Percentiles rank a stretch among this genome's conserved stretches.
Conservation (phyloP, 148 eudicot genomes). For the Rhododendron kiyosumense region DNA sequence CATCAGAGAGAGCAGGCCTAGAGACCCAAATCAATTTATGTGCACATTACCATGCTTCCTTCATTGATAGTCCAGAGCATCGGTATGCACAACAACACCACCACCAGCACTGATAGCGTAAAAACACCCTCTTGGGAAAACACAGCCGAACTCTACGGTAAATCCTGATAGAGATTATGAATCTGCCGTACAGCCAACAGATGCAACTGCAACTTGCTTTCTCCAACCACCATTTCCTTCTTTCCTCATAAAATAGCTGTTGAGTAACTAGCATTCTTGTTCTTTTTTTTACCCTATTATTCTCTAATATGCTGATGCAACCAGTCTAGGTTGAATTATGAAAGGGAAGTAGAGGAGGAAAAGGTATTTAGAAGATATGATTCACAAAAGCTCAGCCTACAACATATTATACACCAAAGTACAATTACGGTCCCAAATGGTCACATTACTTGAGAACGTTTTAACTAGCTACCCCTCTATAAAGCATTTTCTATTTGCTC, state of each 20-base stretch:
- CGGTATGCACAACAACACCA: no score
- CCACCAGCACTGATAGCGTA: neutral
- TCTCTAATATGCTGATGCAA: neutral
- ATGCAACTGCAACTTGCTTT: neutral
- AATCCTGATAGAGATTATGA: neutral
- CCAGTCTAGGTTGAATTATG: no score
- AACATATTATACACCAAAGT: neutral
- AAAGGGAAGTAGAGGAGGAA: neutral
- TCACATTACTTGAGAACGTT: neutral
- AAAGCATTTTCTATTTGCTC: no score
- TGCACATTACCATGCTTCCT: no score
- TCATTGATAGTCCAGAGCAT: no score
- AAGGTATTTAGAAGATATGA: neutral
- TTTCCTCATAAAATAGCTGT: neutral
- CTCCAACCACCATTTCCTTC: neutral
- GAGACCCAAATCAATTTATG: no score
- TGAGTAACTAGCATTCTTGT: neutral
- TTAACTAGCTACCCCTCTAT: neutral
- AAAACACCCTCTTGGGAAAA: neutral
- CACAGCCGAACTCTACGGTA: neutral
- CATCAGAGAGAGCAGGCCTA: no score
- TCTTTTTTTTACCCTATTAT: neutral
- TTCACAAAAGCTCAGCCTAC: neutral
- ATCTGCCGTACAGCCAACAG: neutral
- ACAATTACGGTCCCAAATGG: neutral